These are phyloP conservation scores for Podospora comata DNA, from an alignment of 495 filamentous ascomycete species.

Conservation along the genomic window DNA sequence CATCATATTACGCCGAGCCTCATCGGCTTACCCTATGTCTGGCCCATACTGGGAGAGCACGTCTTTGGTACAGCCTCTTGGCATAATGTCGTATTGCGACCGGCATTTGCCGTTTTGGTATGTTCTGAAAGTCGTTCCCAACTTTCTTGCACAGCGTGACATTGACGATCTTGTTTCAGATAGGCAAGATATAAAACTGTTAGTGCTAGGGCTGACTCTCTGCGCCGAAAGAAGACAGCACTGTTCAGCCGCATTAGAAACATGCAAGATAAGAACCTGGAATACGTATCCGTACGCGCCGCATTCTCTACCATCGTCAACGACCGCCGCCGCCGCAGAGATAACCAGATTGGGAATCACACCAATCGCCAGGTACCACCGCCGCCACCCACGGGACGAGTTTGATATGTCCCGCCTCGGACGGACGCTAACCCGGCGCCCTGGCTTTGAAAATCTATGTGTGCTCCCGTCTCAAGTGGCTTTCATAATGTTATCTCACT, in stretches of 20 bases:
- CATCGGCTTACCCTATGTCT: neutral
- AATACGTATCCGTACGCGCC: neutral
- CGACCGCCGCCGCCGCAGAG: slow-evolving; percentile 19
- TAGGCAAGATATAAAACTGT: neutral
- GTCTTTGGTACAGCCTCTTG: neutral
- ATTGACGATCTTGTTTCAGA: slow-evolving; percentile 10
- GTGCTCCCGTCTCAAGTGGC: neutral
- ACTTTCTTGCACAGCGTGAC: neutral
- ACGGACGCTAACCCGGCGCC: neutral
- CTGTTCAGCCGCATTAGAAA: slow-evolving; percentile 2
- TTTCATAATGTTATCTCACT: neutral
- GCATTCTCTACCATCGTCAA: neutral
- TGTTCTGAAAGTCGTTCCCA: neutral
- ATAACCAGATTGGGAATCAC: slow-evolving; percentile 15
- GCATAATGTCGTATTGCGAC: neutral
- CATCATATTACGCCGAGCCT: neutral
- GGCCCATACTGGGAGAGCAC: neutral
- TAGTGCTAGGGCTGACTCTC: slow-evolving; percentile 14
- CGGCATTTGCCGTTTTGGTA: slow-evolving; percentile 1
- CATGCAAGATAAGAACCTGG: neutral
- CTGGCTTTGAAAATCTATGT: neutral
- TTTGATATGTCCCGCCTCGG: slow-evolving; percentile 1
- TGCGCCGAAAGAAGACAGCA: neutral
- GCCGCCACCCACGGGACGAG: neutral
- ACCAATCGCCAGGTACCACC: neutral